Conservation (phyloP, 106 monocot species). For the Hemerocallis citrina region DNA sequence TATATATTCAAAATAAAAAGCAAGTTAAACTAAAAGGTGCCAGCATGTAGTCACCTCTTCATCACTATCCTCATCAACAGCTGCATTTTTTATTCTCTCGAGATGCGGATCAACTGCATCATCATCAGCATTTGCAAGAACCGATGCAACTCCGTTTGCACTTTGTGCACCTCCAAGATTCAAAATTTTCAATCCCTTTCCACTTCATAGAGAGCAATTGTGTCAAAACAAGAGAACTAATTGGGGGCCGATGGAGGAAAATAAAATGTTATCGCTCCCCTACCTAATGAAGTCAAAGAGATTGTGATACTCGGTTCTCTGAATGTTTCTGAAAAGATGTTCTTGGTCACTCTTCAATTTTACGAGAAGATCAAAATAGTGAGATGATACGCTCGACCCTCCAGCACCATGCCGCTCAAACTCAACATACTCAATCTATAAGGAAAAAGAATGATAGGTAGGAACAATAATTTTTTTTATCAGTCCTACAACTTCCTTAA, state of each 20-base stretch:
- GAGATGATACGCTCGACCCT: conserved; percentile 91
- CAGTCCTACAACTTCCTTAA: too few relatives aligned
- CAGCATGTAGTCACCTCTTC: conserved; percentile 55
- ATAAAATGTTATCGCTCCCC: neutral
- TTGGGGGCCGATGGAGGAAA: neutral
- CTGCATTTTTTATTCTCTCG: conserved; percentile 72
- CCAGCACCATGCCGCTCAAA: conserved; percentile 98
- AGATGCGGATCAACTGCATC: conserved; percentile 98
- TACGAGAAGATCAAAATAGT: conserved; percentile 99
- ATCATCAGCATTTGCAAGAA: conserved; percentile 64
- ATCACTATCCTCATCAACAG: conserved; percentile 94
- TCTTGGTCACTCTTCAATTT: conserved; percentile 95
- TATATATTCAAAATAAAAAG: conserved; percentile 4
- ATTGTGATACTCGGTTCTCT: conserved; percentile 94
- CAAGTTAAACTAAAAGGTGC: neutral
- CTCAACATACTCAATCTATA: conserved; percentile 90
- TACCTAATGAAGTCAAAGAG: conserved; percentile 96
- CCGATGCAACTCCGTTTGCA: conserved; percentile 62
- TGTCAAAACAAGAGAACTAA: neutral
- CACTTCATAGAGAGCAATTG: conserved; percentile 33
- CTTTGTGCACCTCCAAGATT: conserved; percentile 71
- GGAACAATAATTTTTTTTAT: neutral
- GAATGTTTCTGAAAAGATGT: conserved; percentile 95
- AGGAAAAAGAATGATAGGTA: neutral
- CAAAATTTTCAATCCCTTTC: conserved; percentile 85